These are phyloP conservation scores for Claviceps humidiphila DNA, from an alignment of 2,329 filamentous ascomycete species.

Conservation along the genomic window DNA sequence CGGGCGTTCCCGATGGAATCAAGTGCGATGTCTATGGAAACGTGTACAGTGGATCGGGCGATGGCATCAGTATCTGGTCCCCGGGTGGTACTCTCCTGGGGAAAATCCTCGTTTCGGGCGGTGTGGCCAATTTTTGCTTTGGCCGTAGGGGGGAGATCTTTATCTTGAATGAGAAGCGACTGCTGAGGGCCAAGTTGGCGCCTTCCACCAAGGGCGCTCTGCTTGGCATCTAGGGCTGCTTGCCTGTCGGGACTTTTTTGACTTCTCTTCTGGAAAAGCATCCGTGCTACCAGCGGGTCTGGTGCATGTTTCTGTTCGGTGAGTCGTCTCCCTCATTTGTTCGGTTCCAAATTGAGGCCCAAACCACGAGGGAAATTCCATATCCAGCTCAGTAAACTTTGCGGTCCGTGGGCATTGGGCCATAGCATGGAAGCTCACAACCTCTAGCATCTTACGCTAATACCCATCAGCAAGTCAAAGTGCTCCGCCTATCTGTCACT, in stretches of 20 bases:
- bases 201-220: conserved; percentile 11
- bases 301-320: no score
- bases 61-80: conserved; percentile 36
- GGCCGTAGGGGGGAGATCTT: conserved; percentile 29
- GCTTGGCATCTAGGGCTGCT: conserved; percentile 6
- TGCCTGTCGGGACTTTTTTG: neutral
- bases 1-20: conserved; percentile 33
- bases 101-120: conserved; percentile 27
- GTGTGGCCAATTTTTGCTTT: conserved; percentile 35
- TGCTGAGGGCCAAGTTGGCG: conserved; percentile 22
- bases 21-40: conserved; percentile 33
- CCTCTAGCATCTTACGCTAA: no score
- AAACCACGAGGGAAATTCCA: no score
- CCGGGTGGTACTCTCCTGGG: conserved; percentile 31
- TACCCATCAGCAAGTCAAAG: no score
- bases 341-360: no score
- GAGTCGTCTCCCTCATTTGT: no score
- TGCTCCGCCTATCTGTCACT: no score
- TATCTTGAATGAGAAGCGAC: conserved; percentile 31
- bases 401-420: no score
- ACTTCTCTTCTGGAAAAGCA: no score
- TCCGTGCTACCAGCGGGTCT: no score
- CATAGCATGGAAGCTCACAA: no score
- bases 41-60: conserved; percentile 35
- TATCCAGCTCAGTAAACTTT: no score